Evolutionary conservation across 129 eudicot genomes (phyloP).

Genomic region (Artemisia tridentata): DNA sequence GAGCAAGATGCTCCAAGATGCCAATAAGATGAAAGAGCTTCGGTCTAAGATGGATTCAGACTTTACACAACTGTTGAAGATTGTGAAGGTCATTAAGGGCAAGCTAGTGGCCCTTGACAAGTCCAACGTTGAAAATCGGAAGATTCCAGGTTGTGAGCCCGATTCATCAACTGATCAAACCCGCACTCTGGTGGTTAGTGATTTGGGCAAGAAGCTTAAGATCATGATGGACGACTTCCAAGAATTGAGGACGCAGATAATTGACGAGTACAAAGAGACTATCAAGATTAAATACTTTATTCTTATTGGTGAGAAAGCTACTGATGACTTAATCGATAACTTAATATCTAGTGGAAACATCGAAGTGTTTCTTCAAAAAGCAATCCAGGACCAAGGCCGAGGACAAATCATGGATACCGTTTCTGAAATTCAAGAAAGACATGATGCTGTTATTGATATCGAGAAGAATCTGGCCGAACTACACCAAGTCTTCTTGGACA

Average conservation of each 20-base stretch:
- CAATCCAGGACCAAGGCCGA: slow-evolving; percentile 79
- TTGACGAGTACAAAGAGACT: slow-evolving; percentile 73
- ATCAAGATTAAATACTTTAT: slow-evolving; percentile 72
- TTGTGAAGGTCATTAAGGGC: slow-evolving; percentile 56
- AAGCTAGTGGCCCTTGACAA: slow-evolving; percentile 72
- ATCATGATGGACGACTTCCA: slow-evolving; percentile 83
- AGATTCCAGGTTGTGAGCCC: slow-evolving; percentile 77
- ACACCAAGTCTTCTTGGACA: slow-evolving; percentile 74
- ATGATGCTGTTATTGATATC: slow-evolving; percentile 69
- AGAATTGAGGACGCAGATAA: slow-evolving; percentile 48
- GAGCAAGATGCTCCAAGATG: slow-evolving; percentile 61
- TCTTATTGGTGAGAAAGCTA: slow-evolving; percentile 72
- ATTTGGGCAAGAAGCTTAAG: slow-evolving; percentile 79
- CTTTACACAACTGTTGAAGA: slow-evolving; percentile 57
- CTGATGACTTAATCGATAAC: slow-evolving; percentile 62
- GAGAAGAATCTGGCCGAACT: slow-evolving; percentile 64
- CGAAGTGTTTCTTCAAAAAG: slow-evolving; percentile 75
- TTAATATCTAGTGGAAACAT: slow-evolving; percentile 73
- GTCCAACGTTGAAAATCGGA: slow-evolving; percentile 58
- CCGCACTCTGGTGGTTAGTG: slow-evolving; percentile 67
- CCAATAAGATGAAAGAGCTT: slow-evolving; percentile 59
- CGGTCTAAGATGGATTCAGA: slow-evolving; percentile 66
- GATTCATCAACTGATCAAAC: slow-evolving; percentile 87
- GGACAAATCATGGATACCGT: slow-evolving; percentile 75
- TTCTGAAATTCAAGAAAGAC: slow-evolving; percentile 89